Percentiles rank a stretch among this genome's conserved stretches.
Evolutionary conservation across 2,329 filamentous ascomycete species (phyloP).

Genomic region (Penicillium carneum): DNA sequence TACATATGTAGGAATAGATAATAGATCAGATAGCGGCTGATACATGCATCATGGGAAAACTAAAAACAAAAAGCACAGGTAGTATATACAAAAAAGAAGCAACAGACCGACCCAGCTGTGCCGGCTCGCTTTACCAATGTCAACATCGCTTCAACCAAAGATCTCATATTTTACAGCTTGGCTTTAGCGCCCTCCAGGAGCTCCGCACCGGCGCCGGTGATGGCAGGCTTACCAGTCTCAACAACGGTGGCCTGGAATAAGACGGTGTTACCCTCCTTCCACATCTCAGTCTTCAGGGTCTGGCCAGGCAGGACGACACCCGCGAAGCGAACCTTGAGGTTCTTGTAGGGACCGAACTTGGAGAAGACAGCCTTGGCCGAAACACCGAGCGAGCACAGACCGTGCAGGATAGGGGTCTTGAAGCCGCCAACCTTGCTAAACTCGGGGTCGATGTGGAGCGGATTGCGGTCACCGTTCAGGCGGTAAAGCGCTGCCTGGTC

Average conservation of each 20-base stretch:
- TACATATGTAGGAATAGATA: neutral
- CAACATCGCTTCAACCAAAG: conserved; percentile 31
- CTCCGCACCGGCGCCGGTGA: conserved; percentile 81
- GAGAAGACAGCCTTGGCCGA: conserved; percentile 88
- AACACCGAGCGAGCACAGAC: conserved; percentile 93
- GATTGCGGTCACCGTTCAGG: conserved; percentile 92
- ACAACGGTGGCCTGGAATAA: conserved; percentile 88
- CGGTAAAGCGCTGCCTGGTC: conserved; percentile 95
- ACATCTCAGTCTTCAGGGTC: conserved; percentile 93
- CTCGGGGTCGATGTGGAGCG: conserved; percentile 90
- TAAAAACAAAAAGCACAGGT: conserved; percentile 20
- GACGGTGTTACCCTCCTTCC: conserved; percentile 81
- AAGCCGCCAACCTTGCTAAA: conserved; percentile 97
- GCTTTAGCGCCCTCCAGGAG: conserved; percentile 62
- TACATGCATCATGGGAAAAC: conserved; percentile 1
- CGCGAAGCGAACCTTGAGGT: conserved; percentile 90
- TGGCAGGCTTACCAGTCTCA: conserved; percentile 89
- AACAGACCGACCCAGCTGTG: conserved; percentile 28
- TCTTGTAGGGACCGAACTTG: conserved; percentile 82
- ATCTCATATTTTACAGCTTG: conserved; percentile 56
- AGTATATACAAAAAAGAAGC: conserved; percentile 38
- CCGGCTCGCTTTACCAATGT: conserved; percentile 26
- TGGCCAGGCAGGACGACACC: conserved; percentile 84
- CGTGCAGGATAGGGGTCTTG: conserved; percentile 91
- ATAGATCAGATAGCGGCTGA: neutral